Percentiles rank a stretch among this genome's conserved stretches.
Conservation (phyloP, 768 basidiomycete species). For the Leccinum sublutescens region DNA sequence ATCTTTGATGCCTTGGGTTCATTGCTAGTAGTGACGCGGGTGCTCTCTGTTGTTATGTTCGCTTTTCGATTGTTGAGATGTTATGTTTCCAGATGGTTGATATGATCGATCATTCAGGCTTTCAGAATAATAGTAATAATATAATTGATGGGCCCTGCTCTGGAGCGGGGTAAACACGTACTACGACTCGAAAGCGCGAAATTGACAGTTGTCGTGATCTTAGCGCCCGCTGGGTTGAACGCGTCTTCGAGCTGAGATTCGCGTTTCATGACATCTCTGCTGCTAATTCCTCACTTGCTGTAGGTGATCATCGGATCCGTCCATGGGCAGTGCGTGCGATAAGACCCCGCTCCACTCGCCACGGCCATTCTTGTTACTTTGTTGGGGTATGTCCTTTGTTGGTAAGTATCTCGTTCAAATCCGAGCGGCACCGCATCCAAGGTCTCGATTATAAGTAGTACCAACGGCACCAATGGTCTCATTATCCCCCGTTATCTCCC, state of each 20-base stretch:
- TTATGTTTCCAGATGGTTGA: background rate
- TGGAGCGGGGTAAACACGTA: background rate
- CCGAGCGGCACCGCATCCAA: background rate
- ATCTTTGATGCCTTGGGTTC: slow-evolving; percentile 32
- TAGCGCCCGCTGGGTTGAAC: background rate
- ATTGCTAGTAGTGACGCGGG: slow-evolving; percentile 9
- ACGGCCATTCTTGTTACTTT: background rate
- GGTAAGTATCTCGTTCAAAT: background rate
- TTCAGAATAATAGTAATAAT: background rate
- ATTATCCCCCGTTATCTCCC: background rate
- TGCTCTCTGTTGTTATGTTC: background rate
- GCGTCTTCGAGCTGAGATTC: background rate
- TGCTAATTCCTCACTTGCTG: background rate
- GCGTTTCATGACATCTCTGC: background rate
- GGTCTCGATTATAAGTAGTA: background rate
- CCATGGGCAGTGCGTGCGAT: background rate
- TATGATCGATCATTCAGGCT: background rate
- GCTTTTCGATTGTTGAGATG: background rate
- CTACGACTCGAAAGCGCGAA: too few relatives aligned
- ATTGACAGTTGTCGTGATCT: background rate
- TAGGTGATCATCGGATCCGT: background rate
- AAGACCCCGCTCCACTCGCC: background rate
- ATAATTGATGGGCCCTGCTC: background rate
- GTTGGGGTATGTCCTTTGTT: background rate
- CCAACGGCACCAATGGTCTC: background rate